Evolutionary conservation across 164 flowering plant genomes (phyloP).

Genomic region (Macadamia tetraphylla): DNA sequence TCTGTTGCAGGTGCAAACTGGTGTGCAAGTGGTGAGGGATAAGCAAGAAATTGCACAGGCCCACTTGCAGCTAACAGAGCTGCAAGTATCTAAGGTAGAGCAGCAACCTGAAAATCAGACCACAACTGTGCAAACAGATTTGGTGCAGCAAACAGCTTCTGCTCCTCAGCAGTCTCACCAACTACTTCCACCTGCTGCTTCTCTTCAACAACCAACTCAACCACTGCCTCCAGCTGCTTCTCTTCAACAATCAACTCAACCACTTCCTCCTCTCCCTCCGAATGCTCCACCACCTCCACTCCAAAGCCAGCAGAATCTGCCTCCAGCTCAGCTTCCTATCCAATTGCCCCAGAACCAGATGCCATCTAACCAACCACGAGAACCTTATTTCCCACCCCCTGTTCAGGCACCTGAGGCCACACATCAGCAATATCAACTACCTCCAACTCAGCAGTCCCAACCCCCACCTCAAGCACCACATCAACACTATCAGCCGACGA

Average conservation of each 20-base stretch:
- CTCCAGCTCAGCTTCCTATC: conserved; percentile 26
- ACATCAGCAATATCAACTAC: conserved; percentile 52
- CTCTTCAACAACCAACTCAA: conserved; percentile 2
- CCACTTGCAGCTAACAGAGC: conserved; percentile 53
- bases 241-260: conserved; percentile 27
- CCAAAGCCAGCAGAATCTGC: conserved; percentile 17
- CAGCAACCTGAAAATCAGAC: conserved; percentile 40
- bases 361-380: conserved; percentile 39
- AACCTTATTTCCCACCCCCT: conserved; percentile 43
- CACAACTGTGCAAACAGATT: conserved; percentile 24
- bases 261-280: conserved; percentile 24
- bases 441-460: conserved; percentile 43
- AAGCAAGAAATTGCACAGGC: conserved; percentile 77
- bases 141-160: conserved; percentile 44
- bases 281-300: conserved; percentile 29
- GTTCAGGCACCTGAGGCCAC: conserved; percentile 43
- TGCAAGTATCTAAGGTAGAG: conserved; percentile 50
- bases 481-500: conserved; percentile 48
- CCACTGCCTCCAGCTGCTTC: conserved; percentile 15
- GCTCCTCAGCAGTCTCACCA: conserved; percentile 34
- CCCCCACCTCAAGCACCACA: conserved; percentile 34
- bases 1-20: conserved; percentile 60
- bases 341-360: conserved; percentile 42
- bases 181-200: conserved; percentile 6
- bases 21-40: conserved; percentile 63